Evolutionary conservation across 2,329 filamentous ascomycete genomes (phyloP).

Genomic region (Emergomyces pasteurianus): DNA sequence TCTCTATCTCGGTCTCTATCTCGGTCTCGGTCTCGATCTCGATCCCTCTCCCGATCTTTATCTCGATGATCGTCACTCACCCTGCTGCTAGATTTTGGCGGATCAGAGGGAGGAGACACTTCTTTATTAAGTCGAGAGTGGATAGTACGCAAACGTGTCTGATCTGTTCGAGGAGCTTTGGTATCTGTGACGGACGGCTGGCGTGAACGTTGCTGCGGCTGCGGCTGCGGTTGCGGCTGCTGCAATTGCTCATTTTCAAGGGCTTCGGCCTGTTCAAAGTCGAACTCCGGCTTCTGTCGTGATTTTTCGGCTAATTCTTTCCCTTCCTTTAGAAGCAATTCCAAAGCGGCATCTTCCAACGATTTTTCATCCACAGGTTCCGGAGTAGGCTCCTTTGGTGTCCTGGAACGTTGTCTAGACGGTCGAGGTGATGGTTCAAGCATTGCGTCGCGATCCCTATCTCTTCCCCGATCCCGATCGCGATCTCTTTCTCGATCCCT

Average conservation of each 20-base stretch:
- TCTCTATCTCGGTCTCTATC: too few species aligned
- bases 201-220: not conserved
- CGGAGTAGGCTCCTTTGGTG: constrained; percentile 23
- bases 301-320: constrained; percentile 43
- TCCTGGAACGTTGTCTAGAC: constrained; percentile 5
- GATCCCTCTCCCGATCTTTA: constrained; percentile 17
- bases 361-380: constrained; percentile 40
- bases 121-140: not conserved
- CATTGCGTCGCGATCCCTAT: constrained; percentile 9
- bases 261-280: constrained; percentile 36
- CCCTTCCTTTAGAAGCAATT: constrained; percentile 43
- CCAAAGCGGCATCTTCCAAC: constrained; percentile 43
- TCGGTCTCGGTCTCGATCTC: too few species aligned
- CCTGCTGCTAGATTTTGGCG: not conserved
- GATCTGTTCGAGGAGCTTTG: constrained; percentile 1
- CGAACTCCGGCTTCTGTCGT: constrained; percentile 39
- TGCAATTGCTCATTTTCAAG: constrained; percentile 28
- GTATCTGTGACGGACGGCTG: not conserved
- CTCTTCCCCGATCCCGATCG: constrained; percentile 26
- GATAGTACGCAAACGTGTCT: not conserved
- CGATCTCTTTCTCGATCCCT: constrained; percentile 20
- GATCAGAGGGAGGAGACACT: not conserved
- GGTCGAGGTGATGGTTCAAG: not conserved
- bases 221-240: constrained; percentile 8
- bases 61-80: not conserved